Percentiles rank a stretch among this genome's conserved stretches.
These are phyloP conservation scores for Dryas octopetala DNA, from an alignment of 306 rosid genomes.

Conservation along the genomic window DNA sequence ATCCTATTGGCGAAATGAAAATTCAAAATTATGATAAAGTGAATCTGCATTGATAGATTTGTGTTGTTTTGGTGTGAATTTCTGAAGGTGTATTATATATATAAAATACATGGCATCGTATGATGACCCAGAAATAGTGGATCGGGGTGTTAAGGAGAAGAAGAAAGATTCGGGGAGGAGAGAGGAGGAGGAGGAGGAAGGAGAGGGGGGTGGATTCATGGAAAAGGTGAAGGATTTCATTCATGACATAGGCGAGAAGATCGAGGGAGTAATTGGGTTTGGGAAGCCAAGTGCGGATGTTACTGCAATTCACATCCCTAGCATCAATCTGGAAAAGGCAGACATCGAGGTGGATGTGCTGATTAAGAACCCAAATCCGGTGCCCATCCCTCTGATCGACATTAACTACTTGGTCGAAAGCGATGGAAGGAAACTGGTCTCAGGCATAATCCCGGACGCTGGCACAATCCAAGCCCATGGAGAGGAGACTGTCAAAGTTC, in stretches of 20 bases:
- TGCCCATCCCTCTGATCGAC: conserved; percentile 87
- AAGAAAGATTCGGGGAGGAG: conserved; percentile 31
- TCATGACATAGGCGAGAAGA: conserved; percentile 91
- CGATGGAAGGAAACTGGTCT: conserved; percentile 81
- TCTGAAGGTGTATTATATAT: neutral
- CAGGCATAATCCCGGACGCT: conserved; percentile 91
- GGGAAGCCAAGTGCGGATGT: conserved; percentile 96
- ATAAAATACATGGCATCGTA: conserved; percentile 61
- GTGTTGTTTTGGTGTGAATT: neutral
- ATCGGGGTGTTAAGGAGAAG: conserved; percentile 54
- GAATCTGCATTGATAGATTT: no score
- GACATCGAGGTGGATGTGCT: conserved; percentile 86
- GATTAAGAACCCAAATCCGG: conserved; percentile 84
- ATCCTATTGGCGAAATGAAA: no score
- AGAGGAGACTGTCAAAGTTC: conserved; percentile 77
- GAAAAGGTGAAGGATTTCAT: conserved; percentile 92
- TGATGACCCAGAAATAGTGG: conserved; percentile 54
- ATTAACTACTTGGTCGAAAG: conserved; percentile 83
- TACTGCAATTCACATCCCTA: conserved; percentile 58
- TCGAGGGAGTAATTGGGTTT: conserved; percentile 79
- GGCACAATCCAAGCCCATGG: conserved; percentile 89
- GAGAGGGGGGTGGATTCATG: conserved; percentile 70
- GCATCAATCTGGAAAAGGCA: conserved; percentile 62
- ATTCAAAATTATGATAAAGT: no score
- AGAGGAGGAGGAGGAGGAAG: conserved; percentile 49